Evolutionary conservation across 108 stramenopile genomes (phyloP), one percentile per base, ranked within the genome.

Genomic region (Seminavis robusta): DNA sequence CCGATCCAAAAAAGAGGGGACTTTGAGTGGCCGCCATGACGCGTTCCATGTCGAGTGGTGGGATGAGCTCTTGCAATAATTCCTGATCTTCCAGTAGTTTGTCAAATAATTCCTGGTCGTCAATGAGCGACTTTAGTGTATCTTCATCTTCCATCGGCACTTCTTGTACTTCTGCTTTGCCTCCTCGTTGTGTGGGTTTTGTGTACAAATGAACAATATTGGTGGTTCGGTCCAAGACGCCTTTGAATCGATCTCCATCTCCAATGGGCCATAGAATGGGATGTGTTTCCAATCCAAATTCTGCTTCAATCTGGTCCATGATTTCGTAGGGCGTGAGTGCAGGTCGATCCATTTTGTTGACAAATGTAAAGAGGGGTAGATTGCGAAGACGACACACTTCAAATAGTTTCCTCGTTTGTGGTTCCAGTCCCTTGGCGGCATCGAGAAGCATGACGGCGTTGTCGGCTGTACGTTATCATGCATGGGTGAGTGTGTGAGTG

Each of bases 241-340:
- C 96, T 70, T 95, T 90, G 69, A 97, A 97, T 25, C 83, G 46
- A 9, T 92, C 94, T 0, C 96, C 96, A 65, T 95, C 94, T 20
- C 96, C 96, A 65, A 97, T 97, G 5, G 96, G 96, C 95, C 95
- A 97, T n/a, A 94, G 52, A 34, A 95, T 74, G 8, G 95, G 95
- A 59, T 77, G 80, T 26, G 90, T 86, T 52, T 94, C 90, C 67
- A 97, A 66, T 15, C 88, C 79, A 54, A 97, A 95, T 73, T 97
- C 96, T 24, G 58, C 65, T 58, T 95, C 84, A 48, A 97, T 95
- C 76, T 97, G 94, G 77, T 97, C 96, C 77, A 97, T 84, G 43
- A 97, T 84, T 51, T 97, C 96, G 56, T 88, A 94, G 0, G 96
- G 96, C 26, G 61, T 73, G 73, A 95, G 62, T 1, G 94, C 86